Evolutionary conservation across 2,329 filamentous ascomycete genomes (phyloP), one percentile per base, ranked within the genome.

Genomic region (Didymella pinodella): DNA sequence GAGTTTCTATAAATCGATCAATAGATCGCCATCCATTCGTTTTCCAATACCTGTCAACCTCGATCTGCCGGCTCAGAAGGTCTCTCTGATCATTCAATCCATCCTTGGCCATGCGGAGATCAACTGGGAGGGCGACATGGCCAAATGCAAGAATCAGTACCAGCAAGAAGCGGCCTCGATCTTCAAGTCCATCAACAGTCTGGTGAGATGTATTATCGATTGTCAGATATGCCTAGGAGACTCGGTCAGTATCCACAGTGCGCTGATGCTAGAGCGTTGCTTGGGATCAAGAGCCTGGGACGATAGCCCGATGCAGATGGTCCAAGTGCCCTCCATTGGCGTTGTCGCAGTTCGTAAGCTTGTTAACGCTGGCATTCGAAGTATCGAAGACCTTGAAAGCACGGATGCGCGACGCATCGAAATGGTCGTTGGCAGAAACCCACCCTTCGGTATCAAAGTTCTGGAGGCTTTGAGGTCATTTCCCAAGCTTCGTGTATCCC

Each of bases 211-310:
- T 65, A 84, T 94, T 11, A 84, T 92, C 41, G 90, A 95, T 66
- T 94, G 91, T 66, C 88, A 90, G 64, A 77, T 88, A 7, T 73
- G 78, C 22, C 69, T 77, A 70, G 79, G 81, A 74, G 92, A 98
- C 72, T 88, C 91, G 0, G 75, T 87, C 4, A 85, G 89, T 2
- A 83, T 87, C 1, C 85, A 85, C 28, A 87, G 88, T 61, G 90
- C 90, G 6, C 83, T 98, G 1, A 90, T 94, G 69, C 83, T 98
- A 6, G 85, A 90, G 47, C 85, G 94, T 56, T 92, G 91, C 64
- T 79, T 98, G 50, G 85, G 86, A 22, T 90, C 93, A 2, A 86
- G 85, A 59, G 84, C 84, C 1, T 97, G 93, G 95, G 95, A 99
- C 69, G 88, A 90, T 32, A 90, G 88, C 2, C 86, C 91, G 0